These are phyloP conservation scores for Capsicum baccatum DNA, from an alignment of 257 asterid genomes.

Conservation along the genomic window DNA sequence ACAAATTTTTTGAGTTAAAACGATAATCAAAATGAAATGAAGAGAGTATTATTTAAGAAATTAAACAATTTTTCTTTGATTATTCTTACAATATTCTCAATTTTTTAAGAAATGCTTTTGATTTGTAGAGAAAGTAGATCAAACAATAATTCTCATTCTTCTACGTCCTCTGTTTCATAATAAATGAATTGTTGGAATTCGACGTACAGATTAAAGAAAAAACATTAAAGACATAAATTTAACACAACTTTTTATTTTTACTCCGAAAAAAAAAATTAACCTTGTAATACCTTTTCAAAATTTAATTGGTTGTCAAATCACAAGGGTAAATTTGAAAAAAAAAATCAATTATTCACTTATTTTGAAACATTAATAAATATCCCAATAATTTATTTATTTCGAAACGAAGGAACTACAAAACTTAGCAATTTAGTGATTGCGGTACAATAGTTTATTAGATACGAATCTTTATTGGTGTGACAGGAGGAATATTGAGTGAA, in stretches of 20 bases:
- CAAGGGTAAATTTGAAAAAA: no score
- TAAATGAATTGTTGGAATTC: no score
- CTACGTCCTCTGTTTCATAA: no score
- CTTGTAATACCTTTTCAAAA: no score
- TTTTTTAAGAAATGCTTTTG: not conserved
- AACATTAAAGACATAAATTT: no score
- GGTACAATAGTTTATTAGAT: not conserved
- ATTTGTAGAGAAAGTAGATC: not conserved
- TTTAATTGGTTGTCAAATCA: no score
- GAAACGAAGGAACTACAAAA: not conserved
- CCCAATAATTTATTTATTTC: no score
- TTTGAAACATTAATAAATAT: no score
- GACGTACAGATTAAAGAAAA: no score
- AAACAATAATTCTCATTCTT: not conserved
- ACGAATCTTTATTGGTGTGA: not conserved
- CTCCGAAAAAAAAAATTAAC: no score
- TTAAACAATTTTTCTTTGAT: not conserved
- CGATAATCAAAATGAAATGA: not conserved
- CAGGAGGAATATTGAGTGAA: not conserved
- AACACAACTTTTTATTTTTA: no score
- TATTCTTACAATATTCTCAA: not conserved
- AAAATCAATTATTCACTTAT: no score
- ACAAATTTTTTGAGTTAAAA: not conserved
- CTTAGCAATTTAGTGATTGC: not conserved
- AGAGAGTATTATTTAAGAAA: not conserved